Evolutionary conservation across 1,139 yeast genomes (phyloP).

Genomic region (Yamadazyma dushanensis): DNA sequence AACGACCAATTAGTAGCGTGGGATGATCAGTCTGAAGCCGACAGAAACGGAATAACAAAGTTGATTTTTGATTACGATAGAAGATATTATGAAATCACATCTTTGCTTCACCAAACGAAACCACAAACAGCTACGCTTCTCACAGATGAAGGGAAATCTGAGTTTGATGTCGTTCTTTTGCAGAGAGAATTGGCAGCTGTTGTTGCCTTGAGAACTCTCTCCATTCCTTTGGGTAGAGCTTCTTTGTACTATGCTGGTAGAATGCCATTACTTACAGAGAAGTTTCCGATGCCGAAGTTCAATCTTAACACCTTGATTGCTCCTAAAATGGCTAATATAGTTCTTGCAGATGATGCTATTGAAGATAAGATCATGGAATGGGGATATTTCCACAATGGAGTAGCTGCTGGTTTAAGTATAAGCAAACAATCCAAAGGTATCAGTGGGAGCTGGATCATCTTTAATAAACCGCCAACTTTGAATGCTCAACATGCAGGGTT

Average conservation of each 20-base stretch:
- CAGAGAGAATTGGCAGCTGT: conserved; percentile 67
- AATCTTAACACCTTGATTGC: conserved; percentile 66
- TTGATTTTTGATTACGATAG: conserved; percentile 77
- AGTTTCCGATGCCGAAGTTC: conserved; percentile 75
- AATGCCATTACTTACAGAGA: conserved; percentile 80
- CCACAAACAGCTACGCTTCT: conserved; percentile 52
- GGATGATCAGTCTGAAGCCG: conserved; percentile 71
- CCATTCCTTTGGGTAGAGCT: conserved; percentile 79
- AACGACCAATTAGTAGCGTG: conserved; percentile 54
- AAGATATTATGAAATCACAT: conserved; percentile 75
- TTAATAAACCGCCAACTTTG: conserved; percentile 71
- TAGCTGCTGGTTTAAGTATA: conserved; percentile 79
- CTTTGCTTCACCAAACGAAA: conserved; percentile 68
- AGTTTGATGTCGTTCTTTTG: conserved; percentile 54
- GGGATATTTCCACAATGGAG: conserved; percentile 95
- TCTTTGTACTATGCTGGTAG: conserved; percentile 70
- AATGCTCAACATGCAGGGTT: conserved; percentile 94
- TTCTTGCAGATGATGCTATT: conserved; percentile 56
- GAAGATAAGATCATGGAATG: conserved; percentile 59
- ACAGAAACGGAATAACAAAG: conserved; percentile 63
- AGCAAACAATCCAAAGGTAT: conserved; percentile 70
- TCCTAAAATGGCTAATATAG: conserved; percentile 67
- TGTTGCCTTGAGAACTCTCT: conserved; percentile 70
- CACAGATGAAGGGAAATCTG: conserved; percentile 38
- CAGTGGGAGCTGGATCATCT: conserved; percentile 90